A percentile compares a stretch with the other conserved stretches of the same genome.
These are phyloP conservation scores for Eutypella sp. DNA, from an alignment of 2,329 filamentous ascomycete genomes.

Conservation along the genomic window DNA sequence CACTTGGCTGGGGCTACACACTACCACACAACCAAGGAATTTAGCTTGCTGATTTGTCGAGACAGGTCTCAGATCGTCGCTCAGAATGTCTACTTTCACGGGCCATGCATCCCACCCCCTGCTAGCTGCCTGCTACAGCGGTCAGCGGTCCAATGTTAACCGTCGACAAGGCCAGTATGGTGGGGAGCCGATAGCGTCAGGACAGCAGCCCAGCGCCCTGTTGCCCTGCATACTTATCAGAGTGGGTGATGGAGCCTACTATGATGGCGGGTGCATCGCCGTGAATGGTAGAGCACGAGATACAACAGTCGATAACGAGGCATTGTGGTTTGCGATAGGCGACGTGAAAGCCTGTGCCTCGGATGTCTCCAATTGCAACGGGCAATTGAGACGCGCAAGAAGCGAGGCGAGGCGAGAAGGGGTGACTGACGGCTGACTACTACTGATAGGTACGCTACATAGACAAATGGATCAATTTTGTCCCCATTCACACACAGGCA, in stretches of 20 bases:
- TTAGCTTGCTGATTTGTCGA: constrained; percentile 15
- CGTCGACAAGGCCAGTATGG: background rate
- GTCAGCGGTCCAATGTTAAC: background rate
- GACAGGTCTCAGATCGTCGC: constrained; percentile 15
- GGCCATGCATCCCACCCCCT: constrained; percentile 3
- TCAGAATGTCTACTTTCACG: constrained; percentile 10
- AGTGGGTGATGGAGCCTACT: too few relatives aligned
- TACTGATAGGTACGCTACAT: constrained; percentile 17
- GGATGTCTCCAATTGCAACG: background rate
- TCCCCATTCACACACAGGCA: too few relatives aligned
- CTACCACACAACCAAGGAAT: constrained; percentile 8
- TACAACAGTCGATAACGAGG: background rate
- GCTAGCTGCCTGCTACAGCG: background rate
- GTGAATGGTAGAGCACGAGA: too few relatives aligned
- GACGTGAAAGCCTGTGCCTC: background rate
- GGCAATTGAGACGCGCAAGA: background rate
- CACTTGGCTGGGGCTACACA: background rate
- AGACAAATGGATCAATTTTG: too few relatives aligned
- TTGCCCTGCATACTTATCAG: too few relatives aligned
- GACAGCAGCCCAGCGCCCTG: too few relatives aligned
- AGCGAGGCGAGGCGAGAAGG: background rate
- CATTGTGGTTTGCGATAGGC: background rate
- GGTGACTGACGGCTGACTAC: constrained; percentile 5
- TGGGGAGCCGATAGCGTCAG: too few relatives aligned
- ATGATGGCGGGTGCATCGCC: too few relatives aligned